Conservation (phyloP, 345 rosid species). For the Eucalyptus curtisii region DNA sequence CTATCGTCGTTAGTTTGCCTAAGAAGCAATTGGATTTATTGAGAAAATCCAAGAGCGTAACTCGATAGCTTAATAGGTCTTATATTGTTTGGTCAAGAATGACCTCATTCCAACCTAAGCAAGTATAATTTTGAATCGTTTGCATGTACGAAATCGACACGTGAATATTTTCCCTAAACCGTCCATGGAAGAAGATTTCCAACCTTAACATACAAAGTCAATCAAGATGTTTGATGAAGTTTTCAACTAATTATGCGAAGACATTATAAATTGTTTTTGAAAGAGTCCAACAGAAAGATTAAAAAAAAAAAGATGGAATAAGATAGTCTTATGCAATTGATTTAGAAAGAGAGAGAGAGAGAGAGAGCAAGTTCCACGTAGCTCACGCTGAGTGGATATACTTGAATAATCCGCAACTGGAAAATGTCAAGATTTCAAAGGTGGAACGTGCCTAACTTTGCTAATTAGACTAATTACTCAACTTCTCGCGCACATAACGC, state of each 20-base stretch:
- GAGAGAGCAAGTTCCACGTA: not conserved
- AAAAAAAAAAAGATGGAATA: not conserved
- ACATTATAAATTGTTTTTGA: not conserved
- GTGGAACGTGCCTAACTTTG: not conserved
- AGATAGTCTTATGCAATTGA: not conserved
- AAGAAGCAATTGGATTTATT: not conserved
- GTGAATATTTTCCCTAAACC: not conserved
- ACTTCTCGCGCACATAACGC: not conserved
- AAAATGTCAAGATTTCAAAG: not conserved
- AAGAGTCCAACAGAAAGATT: not conserved
- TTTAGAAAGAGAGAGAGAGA: not conserved
- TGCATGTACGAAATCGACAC: not conserved
- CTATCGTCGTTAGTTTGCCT: accelerated
- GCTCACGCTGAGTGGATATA: not conserved
- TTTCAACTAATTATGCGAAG: not conserved
- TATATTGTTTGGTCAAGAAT: not conserved
- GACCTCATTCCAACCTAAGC: not conserved
- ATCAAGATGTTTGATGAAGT: not conserved
- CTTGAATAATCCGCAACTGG: not conserved
- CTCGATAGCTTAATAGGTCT: not conserved
- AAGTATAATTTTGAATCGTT: accelerated
- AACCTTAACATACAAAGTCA: not conserved
- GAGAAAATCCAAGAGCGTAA: accelerated
- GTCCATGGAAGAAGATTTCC: not conserved
- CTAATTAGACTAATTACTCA: not conserved